Conservation (phyloP, 1,139 yeast species). For the Yamadazyma dendronema region DNA sequence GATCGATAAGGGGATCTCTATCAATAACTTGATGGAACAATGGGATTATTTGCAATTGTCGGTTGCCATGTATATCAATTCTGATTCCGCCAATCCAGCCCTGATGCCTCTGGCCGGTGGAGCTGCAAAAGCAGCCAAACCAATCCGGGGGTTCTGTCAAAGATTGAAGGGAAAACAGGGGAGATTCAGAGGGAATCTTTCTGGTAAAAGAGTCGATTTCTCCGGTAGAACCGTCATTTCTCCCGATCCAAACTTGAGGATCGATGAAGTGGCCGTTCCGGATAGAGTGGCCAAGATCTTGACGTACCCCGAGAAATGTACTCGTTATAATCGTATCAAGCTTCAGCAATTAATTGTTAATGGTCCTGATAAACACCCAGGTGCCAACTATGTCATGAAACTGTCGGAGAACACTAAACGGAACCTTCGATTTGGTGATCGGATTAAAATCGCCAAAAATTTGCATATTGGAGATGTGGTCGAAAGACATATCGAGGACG, state of each 20-base stretch:
- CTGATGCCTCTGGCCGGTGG: slow-evolving; percentile 62
- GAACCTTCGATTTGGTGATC: slow-evolving; percentile 85
- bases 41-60: slow-evolving; percentile 97
- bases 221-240: slow-evolving; percentile 98
- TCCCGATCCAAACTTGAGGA: slow-evolving; percentile 93
- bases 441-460: slow-evolving; percentile 71
- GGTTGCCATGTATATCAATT: slow-evolving; percentile 95
- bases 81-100: slow-evolving; percentile 89
- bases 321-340: slow-evolving; percentile 80
- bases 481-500: slow-evolving; percentile 97
- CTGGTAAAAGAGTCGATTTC: slow-evolving; percentile 98
- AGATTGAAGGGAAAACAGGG: slow-evolving; percentile 98
- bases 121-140: slow-evolving; percentile 61
- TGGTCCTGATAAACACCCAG: slow-evolving; percentile 92
- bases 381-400: slow-evolving; percentile 89
- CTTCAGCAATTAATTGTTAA: slow-evolving; percentile 69
- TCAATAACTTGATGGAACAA: slow-evolving; percentile 93
- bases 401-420: slow-evolving; percentile 84
- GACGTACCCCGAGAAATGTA: slow-evolving; percentile 94
- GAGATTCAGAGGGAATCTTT: slow-evolving; percentile 94
- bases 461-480: slow-evolving; percentile 88
- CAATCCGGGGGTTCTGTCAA: slow-evolving; percentile 95
- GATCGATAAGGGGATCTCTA: slow-evolving; percentile 88
- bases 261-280: slow-evolving; percentile 98
- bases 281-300: slow-evolving; percentile 93